phyloP scores from a whole-genome alignment of 306 rosid species.

The Cucurbita ficifolia region DNA sequence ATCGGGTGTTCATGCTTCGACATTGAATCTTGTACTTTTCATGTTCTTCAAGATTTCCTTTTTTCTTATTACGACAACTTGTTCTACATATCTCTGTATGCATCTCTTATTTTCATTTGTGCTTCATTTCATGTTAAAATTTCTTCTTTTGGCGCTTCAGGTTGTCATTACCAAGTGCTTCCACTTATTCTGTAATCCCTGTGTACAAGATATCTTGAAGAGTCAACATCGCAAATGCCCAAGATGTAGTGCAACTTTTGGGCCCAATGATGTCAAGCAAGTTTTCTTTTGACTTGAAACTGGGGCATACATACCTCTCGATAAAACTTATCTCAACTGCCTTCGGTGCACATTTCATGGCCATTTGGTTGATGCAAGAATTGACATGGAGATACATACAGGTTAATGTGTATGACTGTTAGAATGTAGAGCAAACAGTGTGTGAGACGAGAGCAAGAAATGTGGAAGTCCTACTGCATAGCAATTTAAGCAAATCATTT shows the following conservation, averaged over 20 bases:
- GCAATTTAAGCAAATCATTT: background rate
- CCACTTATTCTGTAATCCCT: slow-evolving; percentile 86
- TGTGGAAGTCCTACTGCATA: background rate
- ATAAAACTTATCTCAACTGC: background rate
- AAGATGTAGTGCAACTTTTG: slow-evolving; percentile 59
- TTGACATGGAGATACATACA: slow-evolving; percentile 18
- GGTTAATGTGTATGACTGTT: slow-evolving; percentile 26
- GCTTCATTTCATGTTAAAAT: background rate
- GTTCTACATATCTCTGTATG: background rate
- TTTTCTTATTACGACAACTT: background rate
- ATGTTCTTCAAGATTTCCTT: background rate
- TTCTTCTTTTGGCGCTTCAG: slow-evolving; percentile 26
- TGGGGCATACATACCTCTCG: background rate
- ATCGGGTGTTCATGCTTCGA: background rate
- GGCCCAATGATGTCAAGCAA: slow-evolving; percentile 86
- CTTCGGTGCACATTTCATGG: slow-evolving; percentile 11
- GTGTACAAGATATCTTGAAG: slow-evolving; percentile 60
- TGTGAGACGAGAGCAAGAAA: background rate
- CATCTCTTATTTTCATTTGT: background rate
- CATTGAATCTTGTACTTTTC: background rate
- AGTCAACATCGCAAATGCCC: slow-evolving; percentile 92
- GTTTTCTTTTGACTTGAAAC: slow-evolving; percentile 56
- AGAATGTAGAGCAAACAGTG: slow-evolving; percentile 14
- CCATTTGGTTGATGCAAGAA: slow-evolving; percentile 13
- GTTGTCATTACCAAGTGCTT: slow-evolving; percentile 98